Evolutionary conservation across 2,329 filamentous ascomycete species (phyloP).

Genomic region (Cordyceps javanica): DNA sequence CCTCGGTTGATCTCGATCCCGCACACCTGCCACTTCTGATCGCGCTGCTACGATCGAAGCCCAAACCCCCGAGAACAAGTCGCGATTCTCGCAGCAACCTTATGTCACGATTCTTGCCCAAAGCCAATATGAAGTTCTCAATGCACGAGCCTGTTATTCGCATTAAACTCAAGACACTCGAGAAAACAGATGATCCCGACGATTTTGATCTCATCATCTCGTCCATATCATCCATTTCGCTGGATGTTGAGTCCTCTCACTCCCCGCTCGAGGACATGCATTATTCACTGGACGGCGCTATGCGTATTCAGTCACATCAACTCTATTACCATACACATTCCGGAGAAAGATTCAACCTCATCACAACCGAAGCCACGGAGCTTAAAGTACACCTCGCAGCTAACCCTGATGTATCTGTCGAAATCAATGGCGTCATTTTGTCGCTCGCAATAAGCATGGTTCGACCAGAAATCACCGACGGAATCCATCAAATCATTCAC

Average conservation of each 20-base stretch:
- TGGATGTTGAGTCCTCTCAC: constrained; percentile 95
- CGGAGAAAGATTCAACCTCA: constrained; percentile 76
- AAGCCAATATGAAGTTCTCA: constrained; percentile 90
- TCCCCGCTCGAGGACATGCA: constrained; percentile 76
- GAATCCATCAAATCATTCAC: constrained; percentile 82
- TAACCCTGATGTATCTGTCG: constrained; percentile 76
- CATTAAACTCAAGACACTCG: constrained; percentile 77
- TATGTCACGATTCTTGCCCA: constrained; percentile 85
- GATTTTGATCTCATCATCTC: constrained; percentile 96
- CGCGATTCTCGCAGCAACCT: constrained; percentile 55
- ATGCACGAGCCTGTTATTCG: constrained; percentile 94
- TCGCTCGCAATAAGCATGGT: constrained; percentile 87
- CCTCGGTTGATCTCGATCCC: constrained; percentile 87
- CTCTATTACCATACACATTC: constrained; percentile 91
- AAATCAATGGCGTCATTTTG: constrained; percentile 71
- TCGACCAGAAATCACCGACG: constrained; percentile 85
- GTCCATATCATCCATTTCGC: constrained; percentile 84
- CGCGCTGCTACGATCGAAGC: constrained; percentile 60
- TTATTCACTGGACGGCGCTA: constrained; percentile 77
- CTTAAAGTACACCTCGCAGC: constrained; percentile 80
- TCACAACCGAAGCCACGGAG: constrained; percentile 84
- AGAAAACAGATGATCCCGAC: constrained; percentile 56
- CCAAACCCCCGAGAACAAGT: constrained; percentile 27
- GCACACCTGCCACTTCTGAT: constrained; percentile 83
- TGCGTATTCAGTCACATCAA: constrained; percentile 78